Evolutionary conservation across 1,284 basidiomycete species (phyloP), one percentile per base, ranked within the genome.

Genomic region (Ganoderma sinense): DNA sequence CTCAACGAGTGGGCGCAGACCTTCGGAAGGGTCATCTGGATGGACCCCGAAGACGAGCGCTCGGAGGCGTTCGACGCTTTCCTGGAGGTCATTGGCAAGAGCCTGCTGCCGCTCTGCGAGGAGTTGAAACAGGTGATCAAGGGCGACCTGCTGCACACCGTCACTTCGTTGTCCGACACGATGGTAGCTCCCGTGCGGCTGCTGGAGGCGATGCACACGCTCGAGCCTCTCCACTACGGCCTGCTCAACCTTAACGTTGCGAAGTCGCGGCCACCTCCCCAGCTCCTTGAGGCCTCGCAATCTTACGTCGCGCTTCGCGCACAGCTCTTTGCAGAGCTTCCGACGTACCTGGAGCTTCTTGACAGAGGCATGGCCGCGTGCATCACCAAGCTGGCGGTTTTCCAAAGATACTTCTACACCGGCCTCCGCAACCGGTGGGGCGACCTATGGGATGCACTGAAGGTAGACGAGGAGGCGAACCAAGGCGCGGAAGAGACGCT

Each of bases 51-150:
- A 16, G 81, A 85, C 68, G 81, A 79, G 8, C 77, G 76, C 14
- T 83, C 82, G 14, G 93, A 94, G 78, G 91, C 93, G 1, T 94
- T 92, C 75, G 89, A 92, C 67, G 92, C 93, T 3, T 94, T 94
- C 78, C 77, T 90, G 20, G 75, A 79, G 2, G 84, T 93, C n/a
- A 84, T 93, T 56, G 83, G 85, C 55, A 78, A 84, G 41, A 83
- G 87, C 31, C 83, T 93, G 4, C 77, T 87, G 56, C 86, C 87
- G 2, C 83, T 89, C 14, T 84, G 86, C 62, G 80, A 83, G 29
- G 83, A 84, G 26, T 60, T 68, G 20, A 86, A 91, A 58, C 80
- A 80, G 1, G 80, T 83, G 14, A 81, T 94, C 59, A 84, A 84
- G 61, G 84, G 86, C 51, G 80, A 82, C 40, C 81, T 94, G 3